phyloP scores from a whole-genome alignment of 106 monocot species.

The Posidonia australis region DNA sequence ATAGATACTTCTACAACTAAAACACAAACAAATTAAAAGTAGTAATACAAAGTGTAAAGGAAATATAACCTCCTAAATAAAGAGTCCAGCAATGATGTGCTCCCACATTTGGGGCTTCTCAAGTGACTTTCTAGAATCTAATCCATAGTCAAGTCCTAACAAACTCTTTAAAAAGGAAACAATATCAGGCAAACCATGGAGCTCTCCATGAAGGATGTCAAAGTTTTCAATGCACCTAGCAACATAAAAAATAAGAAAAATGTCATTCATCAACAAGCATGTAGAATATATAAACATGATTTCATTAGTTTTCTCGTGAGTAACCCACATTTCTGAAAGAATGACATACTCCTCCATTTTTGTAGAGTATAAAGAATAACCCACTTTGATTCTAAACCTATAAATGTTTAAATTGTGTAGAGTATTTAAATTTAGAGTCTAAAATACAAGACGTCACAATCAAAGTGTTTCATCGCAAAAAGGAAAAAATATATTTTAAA shows the following conservation, averaged over 20 bases:
- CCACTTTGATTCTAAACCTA: no score
- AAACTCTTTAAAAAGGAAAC: conserved; percentile 76
- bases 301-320: not conserved
- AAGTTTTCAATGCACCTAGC: conserved; percentile 56
- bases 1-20: no score
- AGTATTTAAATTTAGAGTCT: no score
- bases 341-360: conserved; percentile 20
- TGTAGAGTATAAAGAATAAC: no score
- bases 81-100: conserved; percentile 50
- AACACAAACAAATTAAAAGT: not conserved
- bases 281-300: not conserved
- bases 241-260: conserved; percentile 2
- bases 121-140: conserved; percentile 34
- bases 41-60: no score
- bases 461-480: no score
- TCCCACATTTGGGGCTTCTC: conserved; percentile 71
- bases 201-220: conserved; percentile 81
- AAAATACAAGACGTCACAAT: no score
- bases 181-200: conserved; percentile 78
- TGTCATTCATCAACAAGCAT: not conserved
- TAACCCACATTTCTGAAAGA: conserved; percentile 52
- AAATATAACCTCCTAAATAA: conserved; percentile 86
- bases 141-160: conserved; percentile 38
- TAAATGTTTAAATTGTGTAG: no score
- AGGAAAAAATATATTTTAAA: no score